Base-by-base conservation (phyloP, 1,139 yeast species). In the Taiozyma sp. region DNA sequence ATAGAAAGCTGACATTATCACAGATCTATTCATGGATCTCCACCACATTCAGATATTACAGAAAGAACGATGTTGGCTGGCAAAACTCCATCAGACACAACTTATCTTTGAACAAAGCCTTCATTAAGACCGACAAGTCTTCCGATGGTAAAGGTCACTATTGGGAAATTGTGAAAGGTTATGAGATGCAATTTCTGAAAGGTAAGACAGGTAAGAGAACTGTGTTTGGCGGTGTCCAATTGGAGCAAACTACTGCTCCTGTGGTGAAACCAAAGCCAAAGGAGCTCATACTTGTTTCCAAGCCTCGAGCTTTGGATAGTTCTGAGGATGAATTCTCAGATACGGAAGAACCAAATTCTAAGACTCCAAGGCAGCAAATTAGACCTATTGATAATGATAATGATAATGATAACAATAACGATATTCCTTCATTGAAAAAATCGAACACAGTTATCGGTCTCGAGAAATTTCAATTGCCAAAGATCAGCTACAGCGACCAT, bases 101-200 rank as follows among this genome's bases (percentile, higher is more conserved):
- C 60, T 72, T 90, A 51, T 86, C 95, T 28, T 74, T 90, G 58
- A 90, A 89, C 70, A 90, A 89, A 66, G 96, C 96, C 1, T 90
- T 90, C 62, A 79, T 86, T 51, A 93, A 93, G 70, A 90, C 96
- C 40, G 96, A 89, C 59, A 87, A 93, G 65, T 92, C 97, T 16
- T 87, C 88, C 61, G 96, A 89, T 68, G 98, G 98, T 8, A 93
- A 93, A 71, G 99, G 99, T 36, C 96, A 92, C 70, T 93, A 87
- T 69, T 95, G 99, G 99, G 83, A 88, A 61, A 89, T 93, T 50
- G 91, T 86, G 56, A 75, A 81, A 24, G 97, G 96, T 4, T 81
- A 78, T 64, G 97, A 92, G 68, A 81, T 81, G 57, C 90, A 86
- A 67, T 93, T 93, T 64, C 76, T 88, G 63, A 87, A 84, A 64